A percentile compares a stretch with the other conserved stretches of the same genome.
Evolutionary conservation across 176 grass and related monocot species (phyloP).

Genomic region (Raddia distichophylla): DNA sequence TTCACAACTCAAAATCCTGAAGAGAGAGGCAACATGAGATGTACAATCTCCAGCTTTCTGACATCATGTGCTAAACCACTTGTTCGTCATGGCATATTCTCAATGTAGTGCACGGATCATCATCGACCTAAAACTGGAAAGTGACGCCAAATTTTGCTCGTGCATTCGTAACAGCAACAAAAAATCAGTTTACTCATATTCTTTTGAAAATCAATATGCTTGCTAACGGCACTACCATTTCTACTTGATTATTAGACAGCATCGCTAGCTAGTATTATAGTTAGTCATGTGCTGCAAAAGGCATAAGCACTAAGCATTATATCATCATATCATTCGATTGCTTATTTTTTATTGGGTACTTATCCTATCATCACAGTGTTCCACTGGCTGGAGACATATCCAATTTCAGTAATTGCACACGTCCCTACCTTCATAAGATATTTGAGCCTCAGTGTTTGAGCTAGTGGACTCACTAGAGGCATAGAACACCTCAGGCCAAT

Average conservation of each 20-base stretch:
- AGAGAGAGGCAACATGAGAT: background rate
- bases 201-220: background rate
- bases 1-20: background rate
- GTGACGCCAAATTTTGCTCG: background rate
- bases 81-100: background rate
- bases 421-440: slow-evolving; percentile 5
- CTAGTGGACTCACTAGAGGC: slow-evolving; percentile 10
- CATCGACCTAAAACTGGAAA: background rate
- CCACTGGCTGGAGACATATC: slow-evolving; percentile 15
- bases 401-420: slow-evolving; percentile 1
- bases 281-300: slow-evolving; percentile 20
- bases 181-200: background rate
- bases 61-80: background rate
- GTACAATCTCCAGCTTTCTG: background rate
- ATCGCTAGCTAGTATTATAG: background rate
- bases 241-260: background rate
- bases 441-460: slow-evolving; percentile 3
- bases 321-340: background rate
- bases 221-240: background rate
- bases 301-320: slow-evolving; percentile 8
- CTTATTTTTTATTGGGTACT: slow-evolving; percentile 24
- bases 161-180: background rate
- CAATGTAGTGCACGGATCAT: background rate
- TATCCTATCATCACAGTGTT: slow-evolving; percentile 30
- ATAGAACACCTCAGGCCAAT: slow-evolving; percentile 18